Conservation (phyloP, 345 rosid genomes). For the Brassica juncea region DNA sequence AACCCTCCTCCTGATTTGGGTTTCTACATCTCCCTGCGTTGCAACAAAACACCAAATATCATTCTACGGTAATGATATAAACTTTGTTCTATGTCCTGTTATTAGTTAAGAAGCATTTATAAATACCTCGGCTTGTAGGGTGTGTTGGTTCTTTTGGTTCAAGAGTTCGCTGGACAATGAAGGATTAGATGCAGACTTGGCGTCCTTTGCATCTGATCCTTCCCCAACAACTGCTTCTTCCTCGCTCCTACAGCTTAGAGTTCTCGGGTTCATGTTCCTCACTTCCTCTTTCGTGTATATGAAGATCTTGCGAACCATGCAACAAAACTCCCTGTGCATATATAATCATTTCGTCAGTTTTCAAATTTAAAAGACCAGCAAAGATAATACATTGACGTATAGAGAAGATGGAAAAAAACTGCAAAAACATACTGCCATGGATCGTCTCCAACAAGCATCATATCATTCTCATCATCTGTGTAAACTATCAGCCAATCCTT, state of each 20-base stretch:
- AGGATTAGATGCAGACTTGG: slow-evolving; percentile 42
- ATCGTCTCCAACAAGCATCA: slow-evolving; percentile 96
- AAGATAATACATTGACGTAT: not conserved
- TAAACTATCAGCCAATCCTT: slow-evolving; percentile 76
- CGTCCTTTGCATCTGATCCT: slow-evolving; percentile 47
- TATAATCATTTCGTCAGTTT: not conserved
- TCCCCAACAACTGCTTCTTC: slow-evolving; percentile 44
- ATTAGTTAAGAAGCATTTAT: not conserved
- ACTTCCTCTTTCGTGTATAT: slow-evolving; percentile 78
- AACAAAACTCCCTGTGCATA: slow-evolving; percentile 68
- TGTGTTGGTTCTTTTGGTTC: not conserved
- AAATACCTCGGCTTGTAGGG: slow-evolving; percentile 24
- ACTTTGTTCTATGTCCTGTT: not conserved
- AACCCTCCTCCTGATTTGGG: not conserved
- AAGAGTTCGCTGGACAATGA: slow-evolving; percentile 43
- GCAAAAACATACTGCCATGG: slow-evolving; percentile 81
- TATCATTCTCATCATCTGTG: slow-evolving; percentile 85
- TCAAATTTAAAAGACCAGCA: not conserved
- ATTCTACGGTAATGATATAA: not conserved
- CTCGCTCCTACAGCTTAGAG: slow-evolving; percentile 48
- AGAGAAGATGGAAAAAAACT: not conserved
- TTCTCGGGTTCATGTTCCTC: slow-evolving; percentile 67
- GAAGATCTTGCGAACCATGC: slow-evolving; percentile 67
- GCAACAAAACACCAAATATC: not conserved
- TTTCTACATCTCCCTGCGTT: slow-evolving; percentile 2